Evolutionary conservation across 2,329 filamentous ascomycete genomes (phyloP), one percentile per base, ranked within the genome.

Genomic region (Boeremia lycopersici): DNA sequence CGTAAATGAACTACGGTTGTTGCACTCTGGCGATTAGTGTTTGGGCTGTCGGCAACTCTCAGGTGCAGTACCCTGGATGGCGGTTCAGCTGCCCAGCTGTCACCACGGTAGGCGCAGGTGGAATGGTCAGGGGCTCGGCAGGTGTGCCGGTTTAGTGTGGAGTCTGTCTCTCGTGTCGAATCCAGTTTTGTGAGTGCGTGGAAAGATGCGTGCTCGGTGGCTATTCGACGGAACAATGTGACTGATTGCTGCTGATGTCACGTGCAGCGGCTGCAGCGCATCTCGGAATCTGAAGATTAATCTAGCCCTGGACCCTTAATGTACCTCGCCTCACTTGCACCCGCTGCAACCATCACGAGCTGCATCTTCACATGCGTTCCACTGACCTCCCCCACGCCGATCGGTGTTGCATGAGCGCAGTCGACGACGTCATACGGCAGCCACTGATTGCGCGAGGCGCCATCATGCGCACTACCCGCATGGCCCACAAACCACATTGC

Each of bases 381-480:
- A 50, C 41, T 29, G 19, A 7, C 25, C 23, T 3, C 23, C 35
- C 46, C 46, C 46, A 42, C 46, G 52, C 42, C 52, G 42, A 55
- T 55, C 52, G 23, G 2, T 42, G 52, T 43, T 45, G 46, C 46
- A 50, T 10, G 19, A 29, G 11, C 28, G 15, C 36, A 38, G 35
- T 26, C 13, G 19, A 13, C 30, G 52, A 55, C 52, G 52, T 55
- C 52, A 55, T 55, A 38, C 36, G 52, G 19, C 19, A 23, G 19
- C 46, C 42, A 25, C 42, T 26, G 41, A 33, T 48, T 50, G 52
- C 42, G 47, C 52, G 28, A 46, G 41, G 36, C 31, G 17, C 45
- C 15, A 47, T 50, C 52, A 55, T 55, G 52, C 52, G 52, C 41
- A 33, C n/a, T 36, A 35, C 19, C 30, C 41, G 26, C 52, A 46